These are phyloP conservation scores for Lactarius quietus DNA, from an alignment of 768 basidiomycete species.

Conservation along the genomic window DNA sequence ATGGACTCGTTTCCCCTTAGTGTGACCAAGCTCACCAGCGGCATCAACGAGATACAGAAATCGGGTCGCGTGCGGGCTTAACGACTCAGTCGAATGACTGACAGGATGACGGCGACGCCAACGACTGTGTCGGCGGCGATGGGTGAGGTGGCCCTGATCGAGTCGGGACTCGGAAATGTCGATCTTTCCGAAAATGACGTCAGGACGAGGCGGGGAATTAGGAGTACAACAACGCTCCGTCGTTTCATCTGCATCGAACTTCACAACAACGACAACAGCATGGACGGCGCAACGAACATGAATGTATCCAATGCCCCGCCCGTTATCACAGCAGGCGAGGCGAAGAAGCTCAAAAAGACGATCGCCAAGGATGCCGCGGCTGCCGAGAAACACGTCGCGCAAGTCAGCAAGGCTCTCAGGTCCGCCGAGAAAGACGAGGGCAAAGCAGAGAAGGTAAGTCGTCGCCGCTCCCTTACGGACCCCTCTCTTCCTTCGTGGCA, in stretches of 20 bases:
- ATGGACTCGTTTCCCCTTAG: too few relatives aligned
- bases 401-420: conserved; percentile 42
- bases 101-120: too few relatives aligned
- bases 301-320: conserved; percentile 12
- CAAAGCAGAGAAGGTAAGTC: conserved; percentile 46
- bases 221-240: background rate
- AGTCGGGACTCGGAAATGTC: background rate
- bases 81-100: too few relatives aligned
- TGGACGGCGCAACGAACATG: conserved; percentile 9
- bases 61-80: too few relatives aligned
- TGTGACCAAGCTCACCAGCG: too few relatives aligned
- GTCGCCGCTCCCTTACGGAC: background rate
- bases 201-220: background rate
- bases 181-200: conserved; percentile 1
- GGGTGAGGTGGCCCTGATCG: background rate
- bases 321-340: background rate
- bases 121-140: too few relatives aligned
- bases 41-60: too few relatives aligned
- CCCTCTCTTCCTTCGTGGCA: background rate
- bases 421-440: conserved; percentile 52
- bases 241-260: too few relatives aligned
- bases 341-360: conserved; percentile 41
- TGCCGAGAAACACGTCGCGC: conserved; percentile 33
- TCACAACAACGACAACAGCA: background rate
- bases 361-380: conserved; percentile 49